Conservation (phyloP, 768 basidiomycete genomes). For the Scleroderma citrinum region DNA sequence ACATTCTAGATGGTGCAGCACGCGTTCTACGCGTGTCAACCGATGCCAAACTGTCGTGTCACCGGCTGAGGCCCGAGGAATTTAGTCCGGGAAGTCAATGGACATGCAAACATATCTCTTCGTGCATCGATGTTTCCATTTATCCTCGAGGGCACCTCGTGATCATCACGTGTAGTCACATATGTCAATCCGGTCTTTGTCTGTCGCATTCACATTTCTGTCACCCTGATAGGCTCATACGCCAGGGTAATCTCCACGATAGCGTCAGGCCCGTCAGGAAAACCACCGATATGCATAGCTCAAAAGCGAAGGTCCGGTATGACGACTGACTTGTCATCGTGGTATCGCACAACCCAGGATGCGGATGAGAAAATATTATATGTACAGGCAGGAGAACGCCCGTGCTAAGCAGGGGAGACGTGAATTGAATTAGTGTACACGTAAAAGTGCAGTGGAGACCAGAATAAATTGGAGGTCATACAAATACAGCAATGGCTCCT, state of each 20-base stretch:
- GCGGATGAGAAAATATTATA: background rate
- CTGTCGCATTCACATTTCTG: too few relatives aligned
- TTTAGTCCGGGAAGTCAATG: too few relatives aligned
- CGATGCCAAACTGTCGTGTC: background rate
- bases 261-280: background rate
- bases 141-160: background rate
- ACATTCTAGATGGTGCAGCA: conserved; percentile 14
- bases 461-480: conserved; percentile 18
- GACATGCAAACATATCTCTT: too few relatives aligned
- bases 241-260: background rate
- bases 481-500: conserved; percentile 35
- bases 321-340: background rate
- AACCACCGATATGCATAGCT: background rate
- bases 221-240: background rate
- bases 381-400: background rate
- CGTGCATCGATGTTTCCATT: background rate
- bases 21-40: conserved; percentile 21
- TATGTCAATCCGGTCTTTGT: background rate
- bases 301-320: too few relatives aligned
- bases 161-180: background rate
- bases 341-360: background rate
- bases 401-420: background rate
- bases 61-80: background rate
- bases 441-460: conserved; percentile 13
- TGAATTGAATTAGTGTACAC: conserved; percentile 1